These are phyloP conservation scores for Pholiota conissans DNA, from an alignment of 768 basidiomycete genomes.

Conservation along the genomic window DNA sequence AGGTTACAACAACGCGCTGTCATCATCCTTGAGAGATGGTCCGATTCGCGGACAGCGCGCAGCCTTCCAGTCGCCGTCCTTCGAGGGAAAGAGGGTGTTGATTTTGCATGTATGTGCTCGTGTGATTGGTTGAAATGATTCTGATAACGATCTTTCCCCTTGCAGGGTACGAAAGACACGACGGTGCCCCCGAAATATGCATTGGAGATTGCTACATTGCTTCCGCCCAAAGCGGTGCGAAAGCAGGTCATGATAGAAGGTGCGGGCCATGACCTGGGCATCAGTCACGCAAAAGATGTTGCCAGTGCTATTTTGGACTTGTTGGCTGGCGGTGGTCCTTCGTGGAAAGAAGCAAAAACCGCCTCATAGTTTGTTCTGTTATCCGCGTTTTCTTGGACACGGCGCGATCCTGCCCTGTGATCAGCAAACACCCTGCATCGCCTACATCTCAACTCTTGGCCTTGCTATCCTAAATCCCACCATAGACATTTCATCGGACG, in stretches of 20 bases:
- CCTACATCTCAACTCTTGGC: too few relatives aligned
- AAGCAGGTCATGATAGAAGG: constrained; percentile 48
- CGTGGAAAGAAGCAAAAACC: background rate
- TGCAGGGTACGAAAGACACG: constrained; percentile 57
- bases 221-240: constrained; percentile 38
- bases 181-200: constrained; percentile 60
- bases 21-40: constrained; percentile 71
- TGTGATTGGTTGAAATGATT: background rate
- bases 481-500: too few relatives aligned
- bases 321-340: constrained; percentile 16
- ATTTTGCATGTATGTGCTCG: constrained; percentile 58
- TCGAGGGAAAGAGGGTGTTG: constrained; percentile 50
- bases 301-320: constrained; percentile 32
- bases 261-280: constrained; percentile 53
- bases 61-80: constrained; percentile 51
- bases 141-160: background rate
- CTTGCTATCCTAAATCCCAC: too few relatives aligned
- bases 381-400: too few relatives aligned
- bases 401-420: too few relatives aligned
- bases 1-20: constrained; percentile 75
- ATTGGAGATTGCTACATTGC: constrained; percentile 39
- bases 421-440: too few relatives aligned
- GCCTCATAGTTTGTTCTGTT: background rate
- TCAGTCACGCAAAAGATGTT: constrained; percentile 40
- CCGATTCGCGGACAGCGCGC: constrained; percentile 63